These are phyloP conservation scores for Teratosphaeria epicoccoides DNA, from an alignment of 2,329 filamentous ascomycete genomes.

Conservation along the genomic window DNA sequence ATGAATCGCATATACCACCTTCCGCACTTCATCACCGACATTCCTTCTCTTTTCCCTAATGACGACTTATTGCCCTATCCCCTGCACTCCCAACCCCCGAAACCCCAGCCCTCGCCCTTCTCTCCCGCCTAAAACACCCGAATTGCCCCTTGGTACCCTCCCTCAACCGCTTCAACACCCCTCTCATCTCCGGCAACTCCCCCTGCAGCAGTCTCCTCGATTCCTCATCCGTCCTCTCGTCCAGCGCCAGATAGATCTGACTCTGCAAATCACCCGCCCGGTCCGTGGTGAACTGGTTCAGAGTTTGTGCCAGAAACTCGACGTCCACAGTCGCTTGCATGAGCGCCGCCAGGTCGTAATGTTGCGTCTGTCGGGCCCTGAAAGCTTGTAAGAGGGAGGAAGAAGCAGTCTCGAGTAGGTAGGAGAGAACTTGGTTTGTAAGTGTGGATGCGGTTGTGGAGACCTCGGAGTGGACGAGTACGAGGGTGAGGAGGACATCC, in stretches of 20 bases:
- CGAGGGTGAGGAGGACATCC: slow-evolving; percentile 70
- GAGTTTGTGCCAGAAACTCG: slow-evolving; percentile 89
- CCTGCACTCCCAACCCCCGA: background rate
- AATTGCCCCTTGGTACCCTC: slow-evolving; percentile 79
- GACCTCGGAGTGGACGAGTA: slow-evolving; percentile 43
- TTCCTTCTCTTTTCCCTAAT: background rate
- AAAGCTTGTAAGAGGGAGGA: slow-evolving; percentile 74
- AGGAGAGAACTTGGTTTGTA: slow-evolving; percentile 70
- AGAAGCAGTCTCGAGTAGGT: slow-evolving; percentile 74
- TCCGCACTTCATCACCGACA: background rate
- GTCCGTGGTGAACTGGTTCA: slow-evolving; percentile 81
- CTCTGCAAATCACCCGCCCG: slow-evolving; percentile 71
- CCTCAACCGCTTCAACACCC: slow-evolving; percentile 69
- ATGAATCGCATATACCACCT: background rate
- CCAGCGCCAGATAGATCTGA: slow-evolving; percentile 84
- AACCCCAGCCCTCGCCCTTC: slow-evolving; percentile 3
- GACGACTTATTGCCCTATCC: too few relatives aligned
- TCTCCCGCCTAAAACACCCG: slow-evolving; percentile 23
- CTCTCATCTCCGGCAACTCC: slow-evolving; percentile 82
- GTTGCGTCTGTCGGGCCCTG: slow-evolving; percentile 34
- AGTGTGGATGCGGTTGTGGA: slow-evolving; percentile 53
- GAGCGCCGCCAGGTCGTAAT: slow-evolving; percentile 69
- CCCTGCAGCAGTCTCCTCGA: slow-evolving; percentile 69
- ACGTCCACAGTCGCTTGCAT: slow-evolving; percentile 98
- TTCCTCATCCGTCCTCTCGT: slow-evolving; percentile 78